phyloP scores from a whole-genome alignment of 1,284 basidiomycete species.

The Sporisorium scitamineum region DNA sequence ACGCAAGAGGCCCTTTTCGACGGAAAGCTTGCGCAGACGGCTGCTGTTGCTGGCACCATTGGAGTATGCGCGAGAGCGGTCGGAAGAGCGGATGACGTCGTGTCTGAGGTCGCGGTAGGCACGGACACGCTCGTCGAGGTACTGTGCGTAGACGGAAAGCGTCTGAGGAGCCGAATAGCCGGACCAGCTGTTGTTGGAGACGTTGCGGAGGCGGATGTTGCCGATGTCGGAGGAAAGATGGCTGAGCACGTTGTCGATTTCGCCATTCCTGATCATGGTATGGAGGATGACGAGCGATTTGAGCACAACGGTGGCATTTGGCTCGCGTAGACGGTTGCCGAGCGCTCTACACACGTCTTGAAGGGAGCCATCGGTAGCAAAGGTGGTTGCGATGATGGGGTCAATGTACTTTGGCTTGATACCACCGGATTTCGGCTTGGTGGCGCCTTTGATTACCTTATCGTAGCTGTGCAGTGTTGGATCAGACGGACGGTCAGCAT shows the following conservation, averaged over 20 bases:
- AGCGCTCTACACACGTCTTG: slow-evolving; percentile 91
- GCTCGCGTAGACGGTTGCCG: slow-evolving; percentile 83
- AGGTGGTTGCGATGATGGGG: slow-evolving; percentile 93
- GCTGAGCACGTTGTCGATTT: slow-evolving; percentile 88
- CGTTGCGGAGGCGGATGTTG: slow-evolving; percentile 81
- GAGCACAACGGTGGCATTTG: slow-evolving; percentile 92
- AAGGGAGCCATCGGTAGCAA: slow-evolving; percentile 88
- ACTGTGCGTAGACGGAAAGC: slow-evolving; percentile 85
- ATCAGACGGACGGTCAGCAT: slow-evolving; percentile 4
- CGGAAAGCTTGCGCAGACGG: slow-evolving; percentile 88
- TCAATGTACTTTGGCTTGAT: slow-evolving; percentile 69
- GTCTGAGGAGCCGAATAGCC: slow-evolving; percentile 78
- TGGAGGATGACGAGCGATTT: slow-evolving; percentile 95
- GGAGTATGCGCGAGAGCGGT: slow-evolving; percentile 75
- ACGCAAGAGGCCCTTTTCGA: slow-evolving; percentile 92
- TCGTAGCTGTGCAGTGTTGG: slow-evolving; percentile 52
- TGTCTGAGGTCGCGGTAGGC: slow-evolving; percentile 91
- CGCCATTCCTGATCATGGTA: slow-evolving; percentile 92
- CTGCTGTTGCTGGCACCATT: slow-evolving; percentile 61
- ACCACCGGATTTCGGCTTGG: slow-evolving; percentile 66
- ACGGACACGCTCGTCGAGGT: slow-evolving; percentile 89
- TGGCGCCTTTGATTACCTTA: slow-evolving; percentile 66
- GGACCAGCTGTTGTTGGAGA: slow-evolving; percentile 68
- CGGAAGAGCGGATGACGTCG: slow-evolving; percentile 89
- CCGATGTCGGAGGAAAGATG: slow-evolving; percentile 78